Evolutionary conservation across 129 eudicot species (phyloP).

Genomic region (Lonicera japonica): DNA sequence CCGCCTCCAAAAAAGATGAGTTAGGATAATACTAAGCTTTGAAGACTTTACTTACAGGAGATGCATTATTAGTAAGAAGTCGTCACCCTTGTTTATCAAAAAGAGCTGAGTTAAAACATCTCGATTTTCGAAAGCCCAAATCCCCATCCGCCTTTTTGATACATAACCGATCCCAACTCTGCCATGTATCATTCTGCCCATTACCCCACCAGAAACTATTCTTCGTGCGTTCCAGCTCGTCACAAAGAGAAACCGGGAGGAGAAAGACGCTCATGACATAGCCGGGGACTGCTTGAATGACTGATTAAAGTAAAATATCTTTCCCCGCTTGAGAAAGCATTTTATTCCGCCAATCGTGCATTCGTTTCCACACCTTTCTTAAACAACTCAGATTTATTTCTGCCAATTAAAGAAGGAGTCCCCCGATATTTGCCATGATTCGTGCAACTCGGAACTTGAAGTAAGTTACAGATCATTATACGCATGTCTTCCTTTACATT

Average conservation of each 20-base stretch:
- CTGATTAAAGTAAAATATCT: neutral
- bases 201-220: too few relatives aligned
- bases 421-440: neutral
- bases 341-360: neutral
- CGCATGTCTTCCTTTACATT: neutral
- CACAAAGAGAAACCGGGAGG: neutral
- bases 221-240: neutral
- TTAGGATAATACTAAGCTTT: too few relatives aligned
- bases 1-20: too few relatives aligned
- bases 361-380: neutral
- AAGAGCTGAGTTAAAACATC: neutral
- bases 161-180: neutral
- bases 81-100: neutral
- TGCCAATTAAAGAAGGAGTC: too few relatives aligned
- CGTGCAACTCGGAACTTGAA: neutral
- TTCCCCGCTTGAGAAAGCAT: neutral
- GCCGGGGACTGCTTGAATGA: neutral
- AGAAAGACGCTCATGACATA: neutral
- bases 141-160: neutral
- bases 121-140: neutral
- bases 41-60: too few relatives aligned
- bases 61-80: neutral
- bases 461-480: neutral
- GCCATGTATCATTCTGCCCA: neutral
- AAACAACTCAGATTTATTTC: too few relatives aligned